Conservation (phyloP, 192 early-diverging fungal species). For the Rhizophlyctis rosea region DNA sequence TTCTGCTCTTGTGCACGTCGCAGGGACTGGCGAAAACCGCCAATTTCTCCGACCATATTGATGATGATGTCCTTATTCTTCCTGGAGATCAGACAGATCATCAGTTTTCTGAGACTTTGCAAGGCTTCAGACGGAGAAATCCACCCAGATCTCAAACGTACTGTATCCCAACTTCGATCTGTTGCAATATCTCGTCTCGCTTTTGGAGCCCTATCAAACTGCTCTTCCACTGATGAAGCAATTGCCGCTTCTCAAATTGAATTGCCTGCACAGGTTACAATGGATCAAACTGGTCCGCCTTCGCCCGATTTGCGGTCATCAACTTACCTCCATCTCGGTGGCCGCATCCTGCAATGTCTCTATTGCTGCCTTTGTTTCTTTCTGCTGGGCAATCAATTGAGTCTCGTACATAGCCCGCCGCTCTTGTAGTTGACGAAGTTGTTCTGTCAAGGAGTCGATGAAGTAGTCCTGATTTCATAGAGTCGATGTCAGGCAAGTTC, state of each 20-base stretch:
- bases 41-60: constrained; percentile 46
- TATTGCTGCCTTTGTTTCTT: constrained; percentile 51
- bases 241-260: constrained; percentile 60
- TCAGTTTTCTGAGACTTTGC: neutral
- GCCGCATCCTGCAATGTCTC: constrained; percentile 59
- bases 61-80: constrained; percentile 48
- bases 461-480: constrained; percentile 50
- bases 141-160: neutral
- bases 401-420: constrained; percentile 51
- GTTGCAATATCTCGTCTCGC: constrained; percentile 49
- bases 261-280: constrained; percentile 35
- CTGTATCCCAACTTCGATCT: constrained; percentile 44
- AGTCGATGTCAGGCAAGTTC: neutral
- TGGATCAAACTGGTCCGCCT: neutral
- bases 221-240: constrained; percentile 62
- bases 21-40: constrained; percentile 46
- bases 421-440: constrained; percentile 52
- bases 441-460: constrained; percentile 56
- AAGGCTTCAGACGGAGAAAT: too few species aligned
- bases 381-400: constrained; percentile 53
- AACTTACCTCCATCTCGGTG: constrained; percentile 56
- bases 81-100: constrained; percentile 16
- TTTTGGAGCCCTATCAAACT: constrained; percentile 51
- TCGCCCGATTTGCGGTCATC: constrained; percentile 4
- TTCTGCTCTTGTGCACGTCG: constrained; percentile 46